Evolutionary conservation across 768 basidiomycete genomes (phyloP).

Genomic region (Pleurotus giganteus): DNA sequence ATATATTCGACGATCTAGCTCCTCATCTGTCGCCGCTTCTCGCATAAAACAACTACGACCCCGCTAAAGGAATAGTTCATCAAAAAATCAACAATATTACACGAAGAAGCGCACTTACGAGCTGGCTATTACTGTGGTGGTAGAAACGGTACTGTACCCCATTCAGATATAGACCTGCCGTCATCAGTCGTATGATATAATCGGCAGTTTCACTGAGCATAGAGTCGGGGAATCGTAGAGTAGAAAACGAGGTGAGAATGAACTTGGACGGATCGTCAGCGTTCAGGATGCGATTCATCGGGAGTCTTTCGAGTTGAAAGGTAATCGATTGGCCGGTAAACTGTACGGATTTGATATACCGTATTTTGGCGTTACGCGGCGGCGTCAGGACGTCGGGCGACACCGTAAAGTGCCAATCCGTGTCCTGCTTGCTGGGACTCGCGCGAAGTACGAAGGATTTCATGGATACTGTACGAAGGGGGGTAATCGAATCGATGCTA

Average conservation of each 20-base stretch:
- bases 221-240: constrained; percentile 53
- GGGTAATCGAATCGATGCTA: too few species aligned
- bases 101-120: constrained; percentile 39
- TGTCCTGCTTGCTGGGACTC: constrained; percentile 46
- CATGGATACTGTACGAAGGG: too few species aligned
- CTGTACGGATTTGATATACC: constrained; percentile 40
- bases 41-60: constrained; percentile 64
- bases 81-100: not conserved
- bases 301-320: constrained; percentile 47
- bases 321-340: constrained; percentile 50
- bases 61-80: constrained; percentile 34
- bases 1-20: constrained; percentile 58
- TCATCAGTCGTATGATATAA: constrained; percentile 56
- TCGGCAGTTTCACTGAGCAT: constrained; percentile 47
- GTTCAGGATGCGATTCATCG: constrained; percentile 58
- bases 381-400: constrained; percentile 26
- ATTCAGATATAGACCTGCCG: constrained; percentile 55
- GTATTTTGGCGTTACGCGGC: constrained; percentile 23
- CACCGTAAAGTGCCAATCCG: constrained; percentile 48
- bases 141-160: constrained; percentile 64
- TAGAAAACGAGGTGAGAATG: constrained; percentile 51
- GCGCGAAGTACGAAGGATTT: constrained; percentile 33
- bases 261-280: constrained; percentile 57
- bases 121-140: constrained; percentile 69
- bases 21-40: constrained; percentile 48